A percentile compares a stretch with the other conserved stretches of the same genome.
Conservation (phyloP, 345 rosid species). For the Eucalyptus marginata region DNA sequence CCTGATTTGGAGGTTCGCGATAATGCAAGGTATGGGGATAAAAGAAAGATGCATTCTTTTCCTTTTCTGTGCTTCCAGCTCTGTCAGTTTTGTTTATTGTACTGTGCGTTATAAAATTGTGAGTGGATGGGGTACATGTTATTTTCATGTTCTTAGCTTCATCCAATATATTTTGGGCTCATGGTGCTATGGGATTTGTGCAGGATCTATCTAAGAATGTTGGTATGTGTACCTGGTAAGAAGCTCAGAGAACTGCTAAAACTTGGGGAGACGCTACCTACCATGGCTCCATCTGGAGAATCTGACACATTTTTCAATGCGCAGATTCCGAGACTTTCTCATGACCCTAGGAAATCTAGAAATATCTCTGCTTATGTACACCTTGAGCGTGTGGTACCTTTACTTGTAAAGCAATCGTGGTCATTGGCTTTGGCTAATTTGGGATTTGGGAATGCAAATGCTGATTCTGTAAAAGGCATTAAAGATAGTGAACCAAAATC, state of each 20-base stretch:
- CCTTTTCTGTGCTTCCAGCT: not conserved
- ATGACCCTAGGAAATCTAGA: conserved; percentile 46
- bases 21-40: conserved; percentile 57
- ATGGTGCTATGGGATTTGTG: not conserved
- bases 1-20: conserved; percentile 97
- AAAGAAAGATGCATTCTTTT: not conserved
- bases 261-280: conserved; percentile 50
- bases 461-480: conserved; percentile 24
- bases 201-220: conserved; percentile 90
- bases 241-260: conserved; percentile 60
- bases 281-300: conserved; percentile 59
- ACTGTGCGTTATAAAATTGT: not conserved
- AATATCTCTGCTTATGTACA: conserved; percentile 55
- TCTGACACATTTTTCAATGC: conserved; percentile 52
- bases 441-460: conserved; percentile 29
- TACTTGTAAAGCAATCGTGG: conserved; percentile 87
- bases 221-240: conserved; percentile 74
- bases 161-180: not conserved
- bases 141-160: not conserved
- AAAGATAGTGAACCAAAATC: conserved; percentile 27
- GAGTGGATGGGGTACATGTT: not conserved
- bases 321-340: conserved; percentile 50
- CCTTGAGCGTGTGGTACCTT: conserved; percentile 47
- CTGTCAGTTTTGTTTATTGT: not conserved
- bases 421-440: conserved; percentile 53